Conservation (phyloP, 2,329 filamentous ascomycete species). For the Scorias spongiosa region DNA sequence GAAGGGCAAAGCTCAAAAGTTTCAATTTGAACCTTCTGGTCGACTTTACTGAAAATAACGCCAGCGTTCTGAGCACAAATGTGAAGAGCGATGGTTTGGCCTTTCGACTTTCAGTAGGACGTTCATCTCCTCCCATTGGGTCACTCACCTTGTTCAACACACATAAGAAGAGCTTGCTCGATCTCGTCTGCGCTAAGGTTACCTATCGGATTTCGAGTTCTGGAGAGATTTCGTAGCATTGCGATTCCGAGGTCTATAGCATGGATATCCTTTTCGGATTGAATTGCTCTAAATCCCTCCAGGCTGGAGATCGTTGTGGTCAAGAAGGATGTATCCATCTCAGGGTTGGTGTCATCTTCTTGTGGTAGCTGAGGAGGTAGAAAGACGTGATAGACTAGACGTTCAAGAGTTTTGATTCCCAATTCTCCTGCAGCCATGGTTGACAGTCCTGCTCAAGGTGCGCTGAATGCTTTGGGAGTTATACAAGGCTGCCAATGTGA, state of each 20-base stretch:
- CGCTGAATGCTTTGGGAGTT: too few species aligned
- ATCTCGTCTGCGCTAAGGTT: conserved; percentile 15
- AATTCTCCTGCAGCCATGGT: too few species aligned
- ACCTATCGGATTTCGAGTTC: conserved; percentile 12
- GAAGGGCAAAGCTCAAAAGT: conserved; percentile 44
- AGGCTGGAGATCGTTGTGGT: conserved; percentile 4
- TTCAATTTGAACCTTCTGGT: conserved; percentile 35
- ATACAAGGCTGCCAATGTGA: too few species aligned
- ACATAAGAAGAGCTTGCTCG: conserved; percentile 2
- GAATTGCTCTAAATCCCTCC: conserved; percentile 1
- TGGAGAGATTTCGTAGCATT: conserved; percentile 15
- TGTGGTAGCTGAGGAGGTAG: conserved; percentile 28
- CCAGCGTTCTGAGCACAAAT: conserved; percentile 11
- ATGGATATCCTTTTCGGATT: not conserved
- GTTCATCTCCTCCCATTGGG: too few species aligned
- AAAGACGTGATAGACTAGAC: conserved; percentile 24
- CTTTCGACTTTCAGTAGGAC: not conserved
- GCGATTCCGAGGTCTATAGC: conserved; percentile 2
- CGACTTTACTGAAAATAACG: conserved; percentile 9
- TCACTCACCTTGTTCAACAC: not conserved
- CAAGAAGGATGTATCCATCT: conserved; percentile 1
- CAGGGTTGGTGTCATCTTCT: conserved; percentile 15
- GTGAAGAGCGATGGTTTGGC: conserved; percentile 4
- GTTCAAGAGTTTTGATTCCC: too few species aligned
- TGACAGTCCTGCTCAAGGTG: too few species aligned